Percentiles rank a stretch among this genome's conserved stretches.
phyloP scores from a whole-genome alignment of 768 basidiomycete species.

The Candolleomyces aberdarensis region DNA sequence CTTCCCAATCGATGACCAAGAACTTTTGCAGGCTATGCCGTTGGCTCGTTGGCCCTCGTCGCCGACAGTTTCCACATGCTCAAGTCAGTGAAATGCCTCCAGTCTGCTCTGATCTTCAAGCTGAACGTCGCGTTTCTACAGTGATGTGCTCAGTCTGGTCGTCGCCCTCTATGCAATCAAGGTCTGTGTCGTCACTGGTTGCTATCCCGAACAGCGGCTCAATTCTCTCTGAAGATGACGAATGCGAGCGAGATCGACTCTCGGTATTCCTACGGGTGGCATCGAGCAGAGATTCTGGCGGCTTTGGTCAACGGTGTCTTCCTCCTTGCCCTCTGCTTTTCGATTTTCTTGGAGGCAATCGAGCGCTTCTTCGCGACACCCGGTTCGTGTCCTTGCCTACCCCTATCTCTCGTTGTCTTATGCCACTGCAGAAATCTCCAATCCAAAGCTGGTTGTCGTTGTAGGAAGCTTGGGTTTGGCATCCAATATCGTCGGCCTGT shows the following conservation, averaged over 20 bases:
- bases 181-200: constrained; percentile 15
- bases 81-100: constrained; percentile 57
- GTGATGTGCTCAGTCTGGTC: constrained; percentile 93
- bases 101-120: constrained; percentile 7
- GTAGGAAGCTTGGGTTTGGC: constrained; percentile 88
- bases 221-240: constrained; percentile 53
- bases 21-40: constrained; percentile 73
- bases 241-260: constrained; percentile 53
- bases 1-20: constrained; percentile 1
- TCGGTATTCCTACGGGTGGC: constrained; percentile 98
- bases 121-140: constrained; percentile 26
- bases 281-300: constrained; percentile 93
- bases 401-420: constrained; percentile 7
- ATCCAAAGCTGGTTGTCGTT: constrained; percentile 82
- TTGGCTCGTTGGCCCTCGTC: constrained; percentile 91
- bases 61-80: constrained; percentile 99
- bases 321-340: constrained; percentile 93
- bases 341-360: constrained; percentile 89
- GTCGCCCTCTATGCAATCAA: constrained; percentile 87
- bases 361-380: constrained; percentile 85
- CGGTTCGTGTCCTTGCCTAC: constrained; percentile 42
- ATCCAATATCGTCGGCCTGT: constrained; percentile 90
- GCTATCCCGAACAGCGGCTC: not conserved
- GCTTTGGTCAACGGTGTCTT: constrained; percentile 97
- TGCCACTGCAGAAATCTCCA: constrained; percentile 68